Percentiles rank a stretch among this genome's conserved stretches.
Conservation (phyloP, 208 protist species). For the Trypanosoma caninum region DNA sequence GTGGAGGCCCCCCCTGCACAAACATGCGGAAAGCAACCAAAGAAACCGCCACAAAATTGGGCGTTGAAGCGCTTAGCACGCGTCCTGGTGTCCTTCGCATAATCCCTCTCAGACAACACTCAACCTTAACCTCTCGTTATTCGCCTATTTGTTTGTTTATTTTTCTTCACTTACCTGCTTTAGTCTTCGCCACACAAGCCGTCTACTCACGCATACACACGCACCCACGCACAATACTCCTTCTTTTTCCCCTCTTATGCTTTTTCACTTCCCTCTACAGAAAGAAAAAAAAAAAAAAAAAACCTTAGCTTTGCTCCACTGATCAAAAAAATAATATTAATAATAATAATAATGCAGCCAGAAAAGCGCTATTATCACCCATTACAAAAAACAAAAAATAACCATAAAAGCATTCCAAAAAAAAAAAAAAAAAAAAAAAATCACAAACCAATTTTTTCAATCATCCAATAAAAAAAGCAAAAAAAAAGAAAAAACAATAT, state of each 20-base stretch:
- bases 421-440: slow-evolving; percentile 15
- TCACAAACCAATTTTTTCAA: not conserved
- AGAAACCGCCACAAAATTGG: not conserved
- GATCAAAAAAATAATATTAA: not conserved
- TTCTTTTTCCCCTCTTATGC: not conserved
- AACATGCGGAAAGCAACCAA: slow-evolving; percentile 28
- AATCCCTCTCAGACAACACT: not conserved
- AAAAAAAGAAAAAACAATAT: slow-evolving; percentile 21
- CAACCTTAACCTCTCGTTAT: too few species aligned
- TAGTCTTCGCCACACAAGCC: not conserved
- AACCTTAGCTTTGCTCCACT: too few species aligned
- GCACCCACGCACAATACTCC: too few species aligned
- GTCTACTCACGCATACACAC: too few species aligned
- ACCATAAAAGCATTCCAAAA: not conserved
- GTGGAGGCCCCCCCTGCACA: slow-evolving; percentile 57
- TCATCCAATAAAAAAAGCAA: not conserved
- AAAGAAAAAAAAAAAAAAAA: too few species aligned
- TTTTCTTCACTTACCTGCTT: not conserved
- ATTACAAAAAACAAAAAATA: slow-evolving; percentile 4
- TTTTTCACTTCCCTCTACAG: too few species aligned
- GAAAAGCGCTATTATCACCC: not conserved
- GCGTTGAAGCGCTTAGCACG: not conserved
- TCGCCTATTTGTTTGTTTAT: not conserved
- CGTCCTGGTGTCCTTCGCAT: slow-evolving; percentile 3
- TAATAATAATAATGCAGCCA: not conserved